Evolutionary conservation across 495 filamentous ascomycete genomes (phyloP).

Genomic region (Penicillium salamii): DNA sequence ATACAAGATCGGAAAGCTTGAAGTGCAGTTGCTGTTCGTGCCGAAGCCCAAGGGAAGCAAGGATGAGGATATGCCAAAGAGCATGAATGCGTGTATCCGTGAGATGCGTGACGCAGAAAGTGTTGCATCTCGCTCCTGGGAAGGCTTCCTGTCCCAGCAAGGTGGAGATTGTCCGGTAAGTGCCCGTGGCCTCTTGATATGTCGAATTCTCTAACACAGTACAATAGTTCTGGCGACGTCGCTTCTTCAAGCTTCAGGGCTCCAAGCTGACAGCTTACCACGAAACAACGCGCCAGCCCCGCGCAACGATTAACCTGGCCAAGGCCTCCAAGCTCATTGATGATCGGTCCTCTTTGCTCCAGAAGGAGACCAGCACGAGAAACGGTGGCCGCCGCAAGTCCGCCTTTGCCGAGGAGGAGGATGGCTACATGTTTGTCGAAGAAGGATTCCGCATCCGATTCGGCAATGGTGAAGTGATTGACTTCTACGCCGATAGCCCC

Average conservation of each 20-base stretch:
- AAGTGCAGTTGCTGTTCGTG: slow-evolving; percentile 89
- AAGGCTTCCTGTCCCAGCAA: slow-evolving; percentile 91
- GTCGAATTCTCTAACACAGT: background rate
- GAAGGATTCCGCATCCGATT: slow-evolving; percentile 98
- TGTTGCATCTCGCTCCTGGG: slow-evolving; percentile 66
- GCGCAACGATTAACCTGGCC: slow-evolving; percentile 92
- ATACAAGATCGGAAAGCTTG: slow-evolving; percentile 91
- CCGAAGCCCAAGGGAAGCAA: slow-evolving; percentile 85
- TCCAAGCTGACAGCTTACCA: slow-evolving; percentile 94
- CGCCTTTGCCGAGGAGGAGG: slow-evolving; percentile 96
- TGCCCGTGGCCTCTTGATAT: no score
- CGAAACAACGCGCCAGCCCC: slow-evolving; percentile 89
- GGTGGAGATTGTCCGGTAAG: slow-evolving; percentile 96
- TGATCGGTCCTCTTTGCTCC: slow-evolving; percentile 76
- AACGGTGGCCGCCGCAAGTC: slow-evolving; percentile 80
- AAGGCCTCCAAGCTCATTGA: slow-evolving; percentile 95
- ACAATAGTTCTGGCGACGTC: slow-evolving; percentile 86
- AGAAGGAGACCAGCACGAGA: slow-evolving; percentile 72
- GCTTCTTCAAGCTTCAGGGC: slow-evolving; percentile 92
- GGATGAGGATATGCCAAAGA: slow-evolving; percentile 97
- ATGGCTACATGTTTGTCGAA: slow-evolving; percentile 99
- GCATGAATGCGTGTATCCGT: slow-evolving; percentile 90
- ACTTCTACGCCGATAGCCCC: slow-evolving; percentile 92
- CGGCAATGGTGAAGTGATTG: slow-evolving; percentile 94
- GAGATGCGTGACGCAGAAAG: slow-evolving; percentile 88